Percentiles rank a stretch among this genome's conserved stretches.
phyloP scores from a whole-genome alignment of 2,329 filamentous ascomycete genomes.

The Leptosphaerulina australis region DNA sequence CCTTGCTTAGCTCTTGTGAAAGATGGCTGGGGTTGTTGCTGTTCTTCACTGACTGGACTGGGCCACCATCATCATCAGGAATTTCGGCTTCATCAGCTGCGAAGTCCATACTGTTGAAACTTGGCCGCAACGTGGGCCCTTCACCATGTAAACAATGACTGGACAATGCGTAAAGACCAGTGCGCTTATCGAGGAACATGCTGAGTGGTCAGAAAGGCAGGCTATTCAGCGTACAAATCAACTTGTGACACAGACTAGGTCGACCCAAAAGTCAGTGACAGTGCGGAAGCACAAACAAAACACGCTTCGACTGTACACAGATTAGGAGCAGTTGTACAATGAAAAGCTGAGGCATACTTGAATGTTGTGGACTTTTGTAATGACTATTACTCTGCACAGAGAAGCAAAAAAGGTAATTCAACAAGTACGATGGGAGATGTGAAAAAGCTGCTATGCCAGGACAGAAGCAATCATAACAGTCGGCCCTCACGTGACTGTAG shows the following conservation, averaged over 20 bases:
- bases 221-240: neutral
- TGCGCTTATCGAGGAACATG: constrained; percentile 12
- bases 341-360: neutral
- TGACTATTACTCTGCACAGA: neutral
- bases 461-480: neutral
- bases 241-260: neutral
- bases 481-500: constrained; percentile 1
- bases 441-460: neutral
- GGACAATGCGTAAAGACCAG: constrained; percentile 34
- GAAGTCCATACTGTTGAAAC: constrained; percentile 36
- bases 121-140: constrained; percentile 6
- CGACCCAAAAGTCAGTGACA: neutral
- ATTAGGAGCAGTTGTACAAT: neutral
- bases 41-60: neutral
- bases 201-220: neutral
- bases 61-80: neutral
- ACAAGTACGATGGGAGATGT: neutral
- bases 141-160: constrained; percentile 28
- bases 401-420: neutral
- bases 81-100: constrained; percentile 5
- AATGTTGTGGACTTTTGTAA: neutral
- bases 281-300: neutral
- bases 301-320: neutral
- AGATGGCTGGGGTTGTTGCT: neutral
- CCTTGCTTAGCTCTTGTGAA: constrained; percentile 2